These are phyloP conservation scores for Pseudoneurospora amorphoporcata DNA, from an alignment of 495 filamentous ascomycete species.

Conservation along the genomic window DNA sequence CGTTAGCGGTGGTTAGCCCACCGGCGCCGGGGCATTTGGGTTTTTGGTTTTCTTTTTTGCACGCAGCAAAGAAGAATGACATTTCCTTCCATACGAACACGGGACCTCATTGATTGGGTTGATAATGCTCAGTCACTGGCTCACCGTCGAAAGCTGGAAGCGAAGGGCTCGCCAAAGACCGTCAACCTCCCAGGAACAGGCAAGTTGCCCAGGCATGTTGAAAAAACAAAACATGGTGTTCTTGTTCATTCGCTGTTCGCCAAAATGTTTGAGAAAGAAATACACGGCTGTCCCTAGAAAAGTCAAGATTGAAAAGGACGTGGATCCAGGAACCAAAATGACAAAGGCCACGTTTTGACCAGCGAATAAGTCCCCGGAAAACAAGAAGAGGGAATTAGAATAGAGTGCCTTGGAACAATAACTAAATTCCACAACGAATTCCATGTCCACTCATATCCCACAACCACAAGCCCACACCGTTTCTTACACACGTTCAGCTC, in stretches of 20 bases:
- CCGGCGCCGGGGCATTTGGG: not conserved
- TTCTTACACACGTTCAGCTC: not conserved
- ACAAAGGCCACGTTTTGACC: not conserved
- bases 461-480: not conserved
- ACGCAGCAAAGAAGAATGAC: not conserved
- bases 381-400: not conserved
- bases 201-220: not conserved
- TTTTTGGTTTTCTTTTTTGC: not conserved
- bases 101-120: not conserved
- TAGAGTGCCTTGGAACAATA: not conserved
- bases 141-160: not conserved
- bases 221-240: not conserved
- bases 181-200: not conserved
- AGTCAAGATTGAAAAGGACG: not conserved
- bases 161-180: not conserved
- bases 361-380: not conserved
- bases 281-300: not conserved
- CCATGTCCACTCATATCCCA: not conserved
- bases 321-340: not conserved
- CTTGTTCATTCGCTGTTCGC: not conserved
- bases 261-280: not conserved
- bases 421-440: not conserved
- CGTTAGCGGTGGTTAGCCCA: not conserved
- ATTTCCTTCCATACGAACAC: not conserved
- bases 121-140: too few species aligned